These are phyloP conservation scores for Danielia oregonensis DNA, from an alignment of 805 yeast genomes.

Conservation along the genomic window DNA sequence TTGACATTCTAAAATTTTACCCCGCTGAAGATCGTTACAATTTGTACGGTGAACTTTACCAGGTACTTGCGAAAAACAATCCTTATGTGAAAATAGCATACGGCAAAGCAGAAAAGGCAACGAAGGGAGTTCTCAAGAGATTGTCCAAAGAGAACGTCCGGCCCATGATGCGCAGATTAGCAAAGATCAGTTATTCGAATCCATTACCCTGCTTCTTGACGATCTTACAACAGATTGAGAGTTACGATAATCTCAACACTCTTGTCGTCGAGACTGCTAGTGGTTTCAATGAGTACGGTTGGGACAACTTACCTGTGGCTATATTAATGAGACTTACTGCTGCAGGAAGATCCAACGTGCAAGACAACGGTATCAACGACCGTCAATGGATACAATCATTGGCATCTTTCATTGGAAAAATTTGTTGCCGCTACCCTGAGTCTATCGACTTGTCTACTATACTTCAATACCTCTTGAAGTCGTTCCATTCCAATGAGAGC, in stretches of 20 bases:
- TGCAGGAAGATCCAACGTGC: constrained; percentile 61
- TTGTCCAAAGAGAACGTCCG: constrained; percentile 75
- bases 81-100: constrained; percentile 55
- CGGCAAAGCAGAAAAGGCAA: constrained; percentile 69
- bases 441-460: constrained; percentile 62
- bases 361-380: constrained; percentile 76
- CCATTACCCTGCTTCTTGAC: constrained; percentile 76
- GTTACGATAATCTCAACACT: constrained; percentile 79
- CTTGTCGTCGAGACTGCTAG: constrained; percentile 76
- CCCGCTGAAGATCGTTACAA: constrained; percentile 65
- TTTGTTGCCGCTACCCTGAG: constrained; percentile 51
- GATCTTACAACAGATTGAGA: constrained; percentile 78
- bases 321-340: constrained; percentile 64
- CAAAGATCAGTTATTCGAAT: constrained; percentile 67
- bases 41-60: constrained; percentile 74
- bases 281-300: constrained; percentile 70
- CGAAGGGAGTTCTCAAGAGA: constrained; percentile 74
- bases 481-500: constrained; percentile 56
- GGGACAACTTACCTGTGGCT: constrained; percentile 81
- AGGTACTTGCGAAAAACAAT: constrained; percentile 52
- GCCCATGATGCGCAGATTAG: constrained; percentile 67
- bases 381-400: constrained; percentile 84
- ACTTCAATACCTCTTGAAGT: constrained; percentile 55
- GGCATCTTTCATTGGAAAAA: constrained; percentile 71
- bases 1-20: constrained; percentile 47